These are phyloP conservation scores for Coemansia sp. DNA, from an alignment of 371 early-diverging fungal genomes.

Conservation along the genomic window DNA sequence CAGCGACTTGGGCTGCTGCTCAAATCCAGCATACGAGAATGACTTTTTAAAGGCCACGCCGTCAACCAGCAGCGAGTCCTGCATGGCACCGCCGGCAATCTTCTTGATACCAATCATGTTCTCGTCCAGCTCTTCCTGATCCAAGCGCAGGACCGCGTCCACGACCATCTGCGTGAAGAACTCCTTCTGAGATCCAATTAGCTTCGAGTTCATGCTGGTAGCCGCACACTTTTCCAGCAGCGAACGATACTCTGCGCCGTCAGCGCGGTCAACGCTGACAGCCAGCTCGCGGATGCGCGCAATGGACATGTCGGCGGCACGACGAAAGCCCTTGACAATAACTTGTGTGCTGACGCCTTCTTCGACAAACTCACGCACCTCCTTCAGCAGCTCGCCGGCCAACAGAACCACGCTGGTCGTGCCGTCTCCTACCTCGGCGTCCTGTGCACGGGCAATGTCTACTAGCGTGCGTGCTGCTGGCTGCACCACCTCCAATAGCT, in stretches of 20 bases:
- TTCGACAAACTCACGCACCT: conserved; percentile 96
- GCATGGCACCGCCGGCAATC: conserved; percentile 98
- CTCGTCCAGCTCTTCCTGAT: conserved; percentile 91
- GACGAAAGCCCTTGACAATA: conserved; percentile 97
- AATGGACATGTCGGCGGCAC: conserved; percentile 64
- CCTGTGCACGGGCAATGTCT: conserved; percentile 99
- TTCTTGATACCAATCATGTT: conserved; percentile 97
- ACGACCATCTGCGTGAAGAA: conserved; percentile 99
- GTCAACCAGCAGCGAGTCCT: conserved; percentile 93
- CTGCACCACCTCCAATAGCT: conserved; percentile 96
- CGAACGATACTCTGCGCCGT: conserved; percentile 73
- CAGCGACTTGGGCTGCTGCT: conserved; percentile 99
- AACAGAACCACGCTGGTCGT: conserved; percentile 99
- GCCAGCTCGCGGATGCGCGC: conserved; percentile 52
- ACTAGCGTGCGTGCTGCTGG: conserved; percentile 97
- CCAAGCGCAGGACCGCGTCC: conserved; percentile 92
- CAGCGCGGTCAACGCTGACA: conserved; percentile 44
- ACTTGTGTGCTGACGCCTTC: conserved; percentile 98
- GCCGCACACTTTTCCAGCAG: conserved; percentile 94
- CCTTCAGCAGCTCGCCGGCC: conserved; percentile 95
- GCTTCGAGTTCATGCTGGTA: conserved; percentile 98
- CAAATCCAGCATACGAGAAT: conserved; percentile 99
- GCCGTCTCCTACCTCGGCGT: conserved; percentile 99
- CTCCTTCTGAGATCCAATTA: conserved; percentile 95
- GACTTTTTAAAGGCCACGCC: conserved; percentile 99